Evolutionary conservation across 2,329 filamentous ascomycete genomes (phyloP), one percentile per base, ranked within the genome.

Genomic region (Exophiala sp.): DNA sequence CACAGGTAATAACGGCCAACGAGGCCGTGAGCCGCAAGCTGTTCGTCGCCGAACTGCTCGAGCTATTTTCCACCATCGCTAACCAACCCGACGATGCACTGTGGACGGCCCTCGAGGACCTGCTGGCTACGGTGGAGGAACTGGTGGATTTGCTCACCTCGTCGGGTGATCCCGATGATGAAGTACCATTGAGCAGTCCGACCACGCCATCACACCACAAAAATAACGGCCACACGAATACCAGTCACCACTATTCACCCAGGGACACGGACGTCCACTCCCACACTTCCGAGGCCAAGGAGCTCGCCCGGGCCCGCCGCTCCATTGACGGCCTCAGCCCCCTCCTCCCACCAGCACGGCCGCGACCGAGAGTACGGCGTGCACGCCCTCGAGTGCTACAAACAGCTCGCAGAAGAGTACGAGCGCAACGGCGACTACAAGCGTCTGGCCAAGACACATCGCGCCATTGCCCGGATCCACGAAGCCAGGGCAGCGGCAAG

Each of bases 1-100:
- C 84, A 6, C 93, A 90, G 69, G 82, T 85, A 4, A 75, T 95
- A 63, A 54, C 43, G 9, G 52, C 55, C 10, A 94, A 86, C 0
- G 91, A 96, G 68, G 91, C 84, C 57, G 84, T 95, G 23, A 74
- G 93, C 39, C 90, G 96, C 65, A 97, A 96, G 68, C 79, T 94
- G 1, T 97, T 98, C 65, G 84, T 98, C 38, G 77, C 79, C 16
- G 91, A 97, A 69, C 73, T 98, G 40, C 74, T 95, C 16, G 82
- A 84, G 39, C 77, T 89, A 8, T 98, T 97, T 59, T 80, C 85
- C 49, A 78, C 81, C 1, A 74, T 94, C 23, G 75, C 83, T 0
- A 73, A 79, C 7, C 73, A 81, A 10, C 74, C 78, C 0, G 81
- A 86, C 41, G 87, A 95, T 58, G 79, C 81, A 1, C 73, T 98